Base-by-base conservation (phyloP, 768 basidiomycete species). In the Hirschioporus abietinus region DNA sequence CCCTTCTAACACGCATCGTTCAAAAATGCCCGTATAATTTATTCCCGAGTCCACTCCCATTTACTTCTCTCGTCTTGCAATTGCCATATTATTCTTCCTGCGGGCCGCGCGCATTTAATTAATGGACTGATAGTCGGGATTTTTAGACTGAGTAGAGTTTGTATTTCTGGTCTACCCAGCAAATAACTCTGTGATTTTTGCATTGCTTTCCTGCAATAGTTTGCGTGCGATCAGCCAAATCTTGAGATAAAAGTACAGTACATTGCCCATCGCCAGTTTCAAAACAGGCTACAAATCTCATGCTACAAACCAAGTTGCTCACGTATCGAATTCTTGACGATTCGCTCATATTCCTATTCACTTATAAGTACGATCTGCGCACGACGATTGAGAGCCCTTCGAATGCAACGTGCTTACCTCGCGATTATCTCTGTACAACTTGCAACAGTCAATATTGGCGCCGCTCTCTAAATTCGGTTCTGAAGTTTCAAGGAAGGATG, bases 391-490 rank as follows among this genome's bases (percentile, higher is more conserved):
- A 34, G 6, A 65, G 64, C 4, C 64, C 58, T 27, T 26, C 35
- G 10, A n/a, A 36, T 15, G 66, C 27, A 24, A 9, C 17, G 35
- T 57, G 17, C 59, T 20, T 66, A 86, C 84, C 70, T 81, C 78
- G 67, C 84, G 86, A 75, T 97, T 89, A 70, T 97, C 96, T 67
- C 96, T 85, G 76, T 96, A 98, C 66, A 99, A 80, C 79, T 99
- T 99, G 82, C 95, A 96, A 74, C 95, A 96, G 78, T 96, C 90
- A 69, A 99, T 92, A 79, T 97, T 98, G 64, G 97, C 97, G 23
- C 95, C 95, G 67, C 92, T 95, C 78, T 99, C 97, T 62, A 98
- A 83, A 77, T 99, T 99, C 27, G 97, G 97, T 80, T 99, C 96
- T 90, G 71, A 35, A 57, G 35, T 5, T 35, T 15, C 18, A 67